phyloP scores from a whole-genome alignment of 2,329 filamentous ascomycete species.

The Cercospora sp. region DNA sequence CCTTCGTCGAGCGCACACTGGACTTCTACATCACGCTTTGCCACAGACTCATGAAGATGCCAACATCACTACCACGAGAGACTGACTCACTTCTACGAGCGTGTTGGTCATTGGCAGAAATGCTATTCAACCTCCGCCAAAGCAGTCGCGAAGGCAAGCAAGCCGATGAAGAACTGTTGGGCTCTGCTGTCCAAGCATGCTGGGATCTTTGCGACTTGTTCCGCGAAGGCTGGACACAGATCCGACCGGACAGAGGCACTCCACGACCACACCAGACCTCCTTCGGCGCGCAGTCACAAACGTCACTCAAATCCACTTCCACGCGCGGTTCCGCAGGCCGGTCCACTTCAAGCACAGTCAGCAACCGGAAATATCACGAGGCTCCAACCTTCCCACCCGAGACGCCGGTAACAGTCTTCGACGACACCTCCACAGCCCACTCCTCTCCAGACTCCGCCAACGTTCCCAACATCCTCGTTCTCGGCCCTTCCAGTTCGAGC shows the following conservation, averaged over 20 bases:
- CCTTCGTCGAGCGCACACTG: constrained; percentile 83
- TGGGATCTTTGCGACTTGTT: constrained; percentile 95
- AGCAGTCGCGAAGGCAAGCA: constrained; percentile 71
- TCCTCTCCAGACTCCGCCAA: constrained; percentile 72
- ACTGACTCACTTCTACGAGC: constrained; percentile 80
- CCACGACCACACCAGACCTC: constrained; percentile 76
- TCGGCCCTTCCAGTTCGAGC: constrained; percentile 64
- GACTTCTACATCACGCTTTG: constrained; percentile 95
- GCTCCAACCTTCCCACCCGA: constrained; percentile 63
- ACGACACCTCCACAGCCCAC: constrained; percentile 71
- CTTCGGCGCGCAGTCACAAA: constrained; percentile 54
- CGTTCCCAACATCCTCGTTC: constrained; percentile 82
- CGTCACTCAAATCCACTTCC: constrained; percentile 26
- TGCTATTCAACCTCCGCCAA: constrained; percentile 87
- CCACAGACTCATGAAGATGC: constrained; percentile 94
- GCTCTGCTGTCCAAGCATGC: constrained; percentile 86
- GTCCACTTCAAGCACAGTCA: constrained; percentile 50
- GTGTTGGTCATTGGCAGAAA: constrained; percentile 88
- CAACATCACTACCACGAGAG: constrained; percentile 73
- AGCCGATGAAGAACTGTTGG: constrained; percentile 79
- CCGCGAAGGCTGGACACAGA: constrained; percentile 85
- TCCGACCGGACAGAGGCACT: constrained; percentile 81
- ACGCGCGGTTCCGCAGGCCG: constrained; percentile 30
- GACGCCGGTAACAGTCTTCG: constrained; percentile 92
- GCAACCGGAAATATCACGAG: constrained; percentile 48